These are phyloP conservation scores for Aureococcus anophagefferens DNA, from an alignment of 108 stramenopile species.

Conservation along the genomic window DNA sequence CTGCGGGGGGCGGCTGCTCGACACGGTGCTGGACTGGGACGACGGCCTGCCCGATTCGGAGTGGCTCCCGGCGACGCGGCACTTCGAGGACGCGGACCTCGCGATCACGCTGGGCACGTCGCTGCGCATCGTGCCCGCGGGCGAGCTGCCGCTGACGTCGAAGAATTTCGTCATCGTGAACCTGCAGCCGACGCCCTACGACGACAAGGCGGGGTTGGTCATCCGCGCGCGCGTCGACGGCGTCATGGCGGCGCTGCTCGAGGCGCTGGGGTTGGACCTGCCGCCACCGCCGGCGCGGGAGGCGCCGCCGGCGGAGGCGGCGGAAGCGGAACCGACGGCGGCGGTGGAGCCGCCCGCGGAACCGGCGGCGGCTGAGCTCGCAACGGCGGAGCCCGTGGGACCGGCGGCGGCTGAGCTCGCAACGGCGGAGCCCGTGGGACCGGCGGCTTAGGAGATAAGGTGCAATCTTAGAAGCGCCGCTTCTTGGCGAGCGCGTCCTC, in stretches of 20 bases:
- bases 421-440: no score
- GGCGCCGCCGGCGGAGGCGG: no score
- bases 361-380: no score
- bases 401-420: no score
- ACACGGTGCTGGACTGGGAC: constrained; percentile 79
- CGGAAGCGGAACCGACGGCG: no score
- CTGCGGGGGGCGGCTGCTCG: constrained; percentile 46
- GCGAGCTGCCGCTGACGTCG: constrained; percentile 50
- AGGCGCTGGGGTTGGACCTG: constrained; percentile 12
- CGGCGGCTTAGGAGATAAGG: no score
- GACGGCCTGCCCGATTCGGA: constrained; percentile 61
- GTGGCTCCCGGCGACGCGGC: constrained; percentile 43
- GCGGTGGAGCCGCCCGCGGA: no score
- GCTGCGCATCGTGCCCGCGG: constrained; percentile 72
- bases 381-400: no score
- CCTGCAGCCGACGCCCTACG: constrained; percentile 69
- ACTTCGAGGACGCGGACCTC: constrained; percentile 60
- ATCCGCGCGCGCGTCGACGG: constrained; percentile 62
- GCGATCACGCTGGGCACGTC: constrained; percentile 68
- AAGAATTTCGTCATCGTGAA: constrained; percentile 70
- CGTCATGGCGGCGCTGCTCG: constrained; percentile 60
- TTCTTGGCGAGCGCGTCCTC: no score
- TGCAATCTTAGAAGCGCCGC: no score
- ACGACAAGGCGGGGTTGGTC: constrained; percentile 54
- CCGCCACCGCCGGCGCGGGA: no score